phyloP scores from a whole-genome alignment of 1,284 basidiomycete genomes.

The Microstroma glucosiphilum region DNA sequence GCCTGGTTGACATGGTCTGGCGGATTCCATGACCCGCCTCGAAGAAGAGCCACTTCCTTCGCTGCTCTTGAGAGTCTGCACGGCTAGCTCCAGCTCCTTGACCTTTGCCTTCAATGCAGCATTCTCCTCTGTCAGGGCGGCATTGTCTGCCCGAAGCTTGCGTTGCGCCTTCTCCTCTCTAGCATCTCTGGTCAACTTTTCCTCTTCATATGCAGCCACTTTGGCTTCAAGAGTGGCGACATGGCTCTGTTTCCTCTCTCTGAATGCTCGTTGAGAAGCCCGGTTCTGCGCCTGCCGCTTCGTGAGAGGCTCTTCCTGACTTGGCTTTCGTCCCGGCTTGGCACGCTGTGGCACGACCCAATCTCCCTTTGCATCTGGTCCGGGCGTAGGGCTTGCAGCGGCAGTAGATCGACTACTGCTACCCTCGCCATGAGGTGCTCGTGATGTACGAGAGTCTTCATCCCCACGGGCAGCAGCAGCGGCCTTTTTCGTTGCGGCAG shows the following conservation, averaged over 20 bases:
- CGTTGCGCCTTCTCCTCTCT: slow-evolving; percentile 27
- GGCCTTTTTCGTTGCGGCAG: slow-evolving; percentile 3
- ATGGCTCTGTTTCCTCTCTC: slow-evolving; percentile 40
- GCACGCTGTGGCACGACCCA: slow-evolving; percentile 43
- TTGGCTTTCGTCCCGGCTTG: slow-evolving; percentile 49
- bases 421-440: not conserved
- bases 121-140: slow-evolving; percentile 10
- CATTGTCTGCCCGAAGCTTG: slow-evolving; percentile 15
- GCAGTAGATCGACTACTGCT: not conserved
- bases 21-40: not conserved
- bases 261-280: slow-evolving; percentile 39
- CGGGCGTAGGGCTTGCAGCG: not conserved
- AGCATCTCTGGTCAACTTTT: slow-evolving; percentile 31
- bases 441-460: not conserved
- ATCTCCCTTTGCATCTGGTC: slow-evolving; percentile 1
- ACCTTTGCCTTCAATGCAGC: not conserved
- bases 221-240: slow-evolving; percentile 39
- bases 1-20: not conserved
- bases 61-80: not conserved
- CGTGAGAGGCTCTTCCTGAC: slow-evolving; percentile 40
- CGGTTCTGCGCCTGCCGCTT: slow-evolving; percentile 48
- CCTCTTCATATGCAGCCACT: slow-evolving; percentile 41
- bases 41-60: not conserved
- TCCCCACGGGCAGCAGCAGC: not conserved
- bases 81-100: slow-evolving; percentile 7